Evolutionary conservation across 2,329 filamentous ascomycete genomes (phyloP), one percentile per base, ranked within the genome.

Genomic region (Rhynchosporium secalis): DNA sequence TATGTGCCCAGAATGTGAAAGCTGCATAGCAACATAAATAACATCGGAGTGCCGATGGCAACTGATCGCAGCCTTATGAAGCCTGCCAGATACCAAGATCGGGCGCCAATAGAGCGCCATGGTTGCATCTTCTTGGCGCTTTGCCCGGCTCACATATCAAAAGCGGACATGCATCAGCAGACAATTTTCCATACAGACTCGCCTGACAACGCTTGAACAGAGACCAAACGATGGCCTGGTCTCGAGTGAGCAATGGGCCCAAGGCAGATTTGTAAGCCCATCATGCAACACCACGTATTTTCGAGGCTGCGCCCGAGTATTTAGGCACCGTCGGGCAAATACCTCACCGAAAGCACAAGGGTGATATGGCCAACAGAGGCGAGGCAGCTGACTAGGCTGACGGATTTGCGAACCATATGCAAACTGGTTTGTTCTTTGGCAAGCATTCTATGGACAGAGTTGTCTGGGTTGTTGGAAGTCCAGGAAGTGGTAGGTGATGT

Each of bases 301-400:
- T 46, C 28, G 46, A 54, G 60, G 56, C 47, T 58, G 40, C 41
- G 13, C n/a, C 28, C 46, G 12, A 12, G 41, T 29, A 56, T 40
- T 58, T 49, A 41, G 60, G 60, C 51, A 47, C 26, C 15, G 40
- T 58, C 48, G 13, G 41, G 47, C 47, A 36, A 38, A 49, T 38
- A 49, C 51, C 51, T 60, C 61, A 59, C 57, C 61, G 61, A 60
- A n/a, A 51, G 9, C 26, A 49, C 20, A 55, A 29, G 48, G 43
- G 20, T 40, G 15, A 4, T 33, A 60, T 63, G 59, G 56, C 51
- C 12, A 28, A 26, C 47, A 40, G 33, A 43, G 40, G 33, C 55
- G 47, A 58, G 48, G 54, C 31, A 56, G 31, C 38, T 28, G 43
- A 51, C 26, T 20, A 58, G 60, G 60, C 56, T 63, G 56, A 57